phyloP scores from a whole-genome alignment of 2,329 filamentous ascomycete genomes.

The Hypomyces perniciosus region DNA sequence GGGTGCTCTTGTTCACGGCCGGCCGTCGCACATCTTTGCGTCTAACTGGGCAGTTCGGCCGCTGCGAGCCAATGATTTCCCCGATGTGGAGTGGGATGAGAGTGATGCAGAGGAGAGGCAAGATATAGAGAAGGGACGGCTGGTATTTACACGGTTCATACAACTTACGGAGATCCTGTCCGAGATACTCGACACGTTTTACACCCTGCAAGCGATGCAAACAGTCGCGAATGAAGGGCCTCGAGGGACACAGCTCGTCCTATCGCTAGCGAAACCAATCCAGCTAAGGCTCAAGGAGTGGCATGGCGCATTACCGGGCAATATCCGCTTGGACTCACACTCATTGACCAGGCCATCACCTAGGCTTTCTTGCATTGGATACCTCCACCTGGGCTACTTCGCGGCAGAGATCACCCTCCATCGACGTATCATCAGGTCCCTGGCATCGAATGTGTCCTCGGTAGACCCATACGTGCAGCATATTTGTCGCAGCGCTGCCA shows the following conservation, averaged over 20 bases:
- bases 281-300: slow-evolving; percentile 79
- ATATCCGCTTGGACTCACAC: slow-evolving; percentile 60
- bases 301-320: slow-evolving; percentile 63
- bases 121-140: slow-evolving; percentile 61
- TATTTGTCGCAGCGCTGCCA: slow-evolving; percentile 89
- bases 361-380: slow-evolving; percentile 59
- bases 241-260: slow-evolving; percentile 65
- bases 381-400: slow-evolving; percentile 87
- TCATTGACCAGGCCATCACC: slow-evolving; percentile 29
- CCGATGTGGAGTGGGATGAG: slow-evolving; percentile 63
- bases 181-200: slow-evolving; percentile 78
- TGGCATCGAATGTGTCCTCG: slow-evolving; percentile 40
- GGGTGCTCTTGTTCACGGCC: slow-evolving; percentile 78
- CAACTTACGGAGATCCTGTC: slow-evolving; percentile 68
- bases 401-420: slow-evolving; percentile 92
- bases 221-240: slow-evolving; percentile 59
- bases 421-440: slow-evolving; percentile 79
- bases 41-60: slow-evolving; percentile 70
- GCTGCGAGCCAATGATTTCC: slow-evolving; percentile 63
- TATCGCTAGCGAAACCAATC: slow-evolving; percentile 73
- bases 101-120: slow-evolving; percentile 54
- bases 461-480: slow-evolving; percentile 79
- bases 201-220: slow-evolving; percentile 70
- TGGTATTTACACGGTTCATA: slow-evolving; percentile 70
- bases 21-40: slow-evolving; percentile 67